Evolutionary conservation across 495 filamentous ascomycete genomes (phyloP).

Genomic region (Lophiotrema nucula): DNA sequence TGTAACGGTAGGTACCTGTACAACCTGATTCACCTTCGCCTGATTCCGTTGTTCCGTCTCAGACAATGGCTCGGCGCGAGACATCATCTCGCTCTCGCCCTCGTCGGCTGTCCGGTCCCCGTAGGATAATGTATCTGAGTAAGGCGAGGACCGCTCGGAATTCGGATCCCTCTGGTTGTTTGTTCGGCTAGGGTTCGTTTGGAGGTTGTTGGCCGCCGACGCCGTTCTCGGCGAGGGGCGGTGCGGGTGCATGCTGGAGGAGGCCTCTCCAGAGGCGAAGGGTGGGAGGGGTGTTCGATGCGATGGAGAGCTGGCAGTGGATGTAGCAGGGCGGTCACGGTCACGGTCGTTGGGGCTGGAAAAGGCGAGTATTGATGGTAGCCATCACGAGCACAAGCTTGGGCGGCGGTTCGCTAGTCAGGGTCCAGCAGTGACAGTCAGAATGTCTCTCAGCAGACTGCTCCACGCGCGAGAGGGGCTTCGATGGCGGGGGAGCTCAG

Average conservation of each 20-base stretch:
- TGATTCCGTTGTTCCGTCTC: conserved; percentile 30
- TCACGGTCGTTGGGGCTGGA: conserved; percentile 27
- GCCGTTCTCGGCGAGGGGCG: conserved; percentile 31
- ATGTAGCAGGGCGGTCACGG: neutral
- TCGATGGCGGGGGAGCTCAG: conserved; percentile 23
- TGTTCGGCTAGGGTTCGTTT: conserved; percentile 34
- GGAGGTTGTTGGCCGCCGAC: conserved; percentile 34
- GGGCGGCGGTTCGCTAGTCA: conserved; percentile 22
- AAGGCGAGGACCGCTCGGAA: conserved; percentile 26
- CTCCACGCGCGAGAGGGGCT: conserved; percentile 21
- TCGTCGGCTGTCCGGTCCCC: conserved; percentile 23
- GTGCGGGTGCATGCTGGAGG: conserved; percentile 28
- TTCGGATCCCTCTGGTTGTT: conserved; percentile 34
- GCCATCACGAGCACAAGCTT: conserved; percentile 36
- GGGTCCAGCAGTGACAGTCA: conserved; percentile 13
- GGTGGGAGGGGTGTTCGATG: neutral
- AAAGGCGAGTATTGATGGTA: conserved; percentile 22
- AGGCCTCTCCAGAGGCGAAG: conserved; percentile 2
- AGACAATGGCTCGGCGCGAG: conserved; percentile 24
- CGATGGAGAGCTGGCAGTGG: neutral
- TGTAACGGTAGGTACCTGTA: conserved; percentile 61
- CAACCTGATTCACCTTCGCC: conserved; percentile 79
- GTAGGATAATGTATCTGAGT: conserved; percentile 25
- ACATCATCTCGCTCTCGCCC: conserved; percentile 30
- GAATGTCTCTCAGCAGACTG: conserved; percentile 30